Base-by-base conservation (phyloP, 1,284 basidiomycete genomes). In the Cryptococcus sp. region DNA sequence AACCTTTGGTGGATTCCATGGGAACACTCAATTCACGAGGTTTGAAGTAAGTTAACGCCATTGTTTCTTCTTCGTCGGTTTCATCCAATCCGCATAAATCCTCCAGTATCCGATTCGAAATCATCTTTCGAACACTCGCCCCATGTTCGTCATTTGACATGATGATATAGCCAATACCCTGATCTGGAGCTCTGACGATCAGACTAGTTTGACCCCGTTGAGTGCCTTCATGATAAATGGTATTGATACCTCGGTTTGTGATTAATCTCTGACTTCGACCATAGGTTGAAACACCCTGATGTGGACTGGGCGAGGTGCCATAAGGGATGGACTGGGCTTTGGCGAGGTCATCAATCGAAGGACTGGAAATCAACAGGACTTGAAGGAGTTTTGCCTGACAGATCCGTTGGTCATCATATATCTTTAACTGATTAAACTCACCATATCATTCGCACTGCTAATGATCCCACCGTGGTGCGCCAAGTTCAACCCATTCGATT, bases 181-280 rank as follows among this genome's bases (percentile, higher is more conserved):
- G 36, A 2, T 48, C 42, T 1, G 66, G 65, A 10, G 61, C 33
- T n/a, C 64, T 57, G 31, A 57, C 35, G 23, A 62, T 45, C 2
- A 55, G 35, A 1, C 50, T 44, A 41, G 44, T 56, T 43, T 62
- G 58, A 4, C 65, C 64, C 0, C 64, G 62, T 5, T 58, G 37
- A 1, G 52, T 48, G 10, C 65, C 64, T 3, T 54, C 52, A 50
- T 69, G 65, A 4, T 38, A 38, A 10, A 60, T 50, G 10, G 65
- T 37, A 13, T 57, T 47, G 45, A 55, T 38, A 5, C 62, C 63
- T 14, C 61, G 55, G 38, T 61, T 63, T 5, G 35, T 38, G 31
- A 35, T 30, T 3, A 42, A 30, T 5, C 50, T 32, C 46, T 64
- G 64, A 2, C 49, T 64, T 1, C 61, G 33, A 10, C 62, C 65